Evolutionary conservation across 2,329 filamentous ascomycete genomes (phyloP).

Genomic region (Penicillium sp.): DNA sequence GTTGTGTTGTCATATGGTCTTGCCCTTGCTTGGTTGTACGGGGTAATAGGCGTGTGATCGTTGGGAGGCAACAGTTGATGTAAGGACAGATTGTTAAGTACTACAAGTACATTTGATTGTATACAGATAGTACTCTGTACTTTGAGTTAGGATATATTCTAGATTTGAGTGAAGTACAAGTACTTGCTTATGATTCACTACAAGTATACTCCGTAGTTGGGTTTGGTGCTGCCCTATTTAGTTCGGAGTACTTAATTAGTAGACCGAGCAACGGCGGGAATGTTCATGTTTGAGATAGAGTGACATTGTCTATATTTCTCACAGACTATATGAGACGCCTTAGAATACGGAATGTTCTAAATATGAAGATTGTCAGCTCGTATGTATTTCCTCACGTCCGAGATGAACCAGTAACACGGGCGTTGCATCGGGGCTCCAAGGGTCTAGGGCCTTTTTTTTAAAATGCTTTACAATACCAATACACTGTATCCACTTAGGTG

Average conservation of each 20-base stretch:
- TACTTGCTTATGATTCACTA: no score
- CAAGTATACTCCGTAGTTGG: no score
- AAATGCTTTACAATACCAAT: background rate
- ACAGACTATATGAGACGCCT: background rate
- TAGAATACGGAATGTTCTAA: no score
- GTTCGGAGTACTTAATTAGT: background rate
- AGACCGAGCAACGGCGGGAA: constrained; percentile 8
- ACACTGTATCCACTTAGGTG: background rate
- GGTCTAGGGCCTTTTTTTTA: constrained; percentile 7
- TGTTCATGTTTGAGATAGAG: constrained; percentile 1
- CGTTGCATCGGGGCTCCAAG: constrained; percentile 19
- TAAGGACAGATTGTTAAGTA: background rate
- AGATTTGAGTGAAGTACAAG: no score
- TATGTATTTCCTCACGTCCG: no score
- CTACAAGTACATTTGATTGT: no score
- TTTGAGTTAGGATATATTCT: no score
- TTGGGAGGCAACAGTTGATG: background rate
- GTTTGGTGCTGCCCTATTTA: no score
- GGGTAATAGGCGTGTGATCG: constrained; percentile 15
- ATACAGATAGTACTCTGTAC: no score
- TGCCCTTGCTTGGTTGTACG: constrained; percentile 28
- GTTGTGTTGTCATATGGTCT: constrained; percentile 10
- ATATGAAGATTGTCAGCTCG: no score
- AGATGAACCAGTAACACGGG: constrained; percentile 19
- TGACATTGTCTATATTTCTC: background rate